Percentiles rank a stretch among this genome's conserved stretches.
Evolutionary conservation across 306 rosid genomes (phyloP).

Genomic region (Ziziphus jujuba): DNA sequence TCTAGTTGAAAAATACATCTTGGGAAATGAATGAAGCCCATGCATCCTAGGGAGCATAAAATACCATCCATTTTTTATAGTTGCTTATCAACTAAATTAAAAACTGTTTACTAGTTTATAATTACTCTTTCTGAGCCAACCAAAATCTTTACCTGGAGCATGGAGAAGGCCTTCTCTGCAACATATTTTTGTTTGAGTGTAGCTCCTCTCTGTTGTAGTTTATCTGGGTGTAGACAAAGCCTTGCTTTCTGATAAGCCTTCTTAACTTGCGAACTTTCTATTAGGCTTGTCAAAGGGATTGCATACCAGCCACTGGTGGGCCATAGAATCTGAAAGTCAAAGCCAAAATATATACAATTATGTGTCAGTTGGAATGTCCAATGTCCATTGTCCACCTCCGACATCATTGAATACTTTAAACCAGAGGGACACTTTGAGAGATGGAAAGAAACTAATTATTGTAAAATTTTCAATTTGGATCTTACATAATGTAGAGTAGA

Average conservation of each 20-base stretch:
- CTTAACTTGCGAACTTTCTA: constrained; percentile 67
- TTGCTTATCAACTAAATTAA: too few relatives aligned
- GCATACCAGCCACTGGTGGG: constrained; percentile 73
- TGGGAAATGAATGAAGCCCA: constrained; percentile 77
- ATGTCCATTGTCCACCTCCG: background rate
- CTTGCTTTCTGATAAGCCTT: constrained; percentile 91
- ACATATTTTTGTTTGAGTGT: constrained; percentile 64
- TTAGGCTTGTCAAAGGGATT: constrained; percentile 53
- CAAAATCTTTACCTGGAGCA: constrained; percentile 64
- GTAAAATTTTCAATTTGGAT: constrained; percentile 9
- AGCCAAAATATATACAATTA: constrained; percentile 19
- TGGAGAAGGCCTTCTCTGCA: constrained; percentile 70
- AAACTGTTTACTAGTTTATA: too few relatives aligned
- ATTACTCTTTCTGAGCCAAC: background rate
- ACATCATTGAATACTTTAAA: background rate
- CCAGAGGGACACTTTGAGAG: background rate
- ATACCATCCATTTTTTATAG: too few relatives aligned
- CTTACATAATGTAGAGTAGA: constrained; percentile 78
- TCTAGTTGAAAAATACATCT: constrained; percentile 53
- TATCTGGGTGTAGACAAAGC: constrained; percentile 87
- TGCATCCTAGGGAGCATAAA: constrained; percentile 57
- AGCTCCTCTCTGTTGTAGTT: constrained; percentile 92
- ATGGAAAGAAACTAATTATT: background rate
- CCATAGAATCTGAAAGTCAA: constrained; percentile 63
- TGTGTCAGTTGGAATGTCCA: constrained; percentile 17